Base-by-base conservation (phyloP, 2,329 filamentous ascomycete species). In the Verticillium zaregamsianum region DNA sequence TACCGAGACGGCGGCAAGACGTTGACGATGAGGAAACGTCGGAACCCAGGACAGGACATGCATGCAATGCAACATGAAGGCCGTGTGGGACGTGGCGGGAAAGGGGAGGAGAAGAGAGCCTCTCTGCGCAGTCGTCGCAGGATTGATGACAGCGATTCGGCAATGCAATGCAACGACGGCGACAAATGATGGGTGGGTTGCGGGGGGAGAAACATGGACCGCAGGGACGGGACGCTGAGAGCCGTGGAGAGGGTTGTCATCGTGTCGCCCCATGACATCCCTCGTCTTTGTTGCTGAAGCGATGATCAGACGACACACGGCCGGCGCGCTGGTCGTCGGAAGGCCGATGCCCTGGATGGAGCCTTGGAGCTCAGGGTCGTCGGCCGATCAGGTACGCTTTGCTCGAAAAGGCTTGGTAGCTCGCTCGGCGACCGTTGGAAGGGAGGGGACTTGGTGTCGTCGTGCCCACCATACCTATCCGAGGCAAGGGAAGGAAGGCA, bases 1-100 rank as follows among this genome's bases (percentile, higher is more conserved):
- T 55, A 59, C 59, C 63, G 62, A 55, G 45, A 23, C 45, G 45
- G 45, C 39, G 8, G 39, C 45, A 49, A 49, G 45, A 49, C 45
- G 45, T 23, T 14, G 20, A 23, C n/a, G 3, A 25, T n/a, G 45
- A 23, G n/a, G 45, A 49, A 12, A 49, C 45, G 5, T 49, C 7
- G 23, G n/a, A 23, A 23, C 17, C 8, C n/a, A 49, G 45, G 45
- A 23, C 11, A 23, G 17, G 45, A 23, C 11, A 23, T 9, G n/a
- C 45, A 49, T 49, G 20, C n/a, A 49, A 49, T 23, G 45, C 45
- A 23, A 49, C 45, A n/a, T 49, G 45, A n/a, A 49, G 33, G 33
- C 33, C 33, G 33, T 23, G 45, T 23, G 45, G 45, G n/a, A 49
- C 11, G 45, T 23, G 45, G 20, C 11, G 23, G 45, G 45, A n/a